phyloP scores from a whole-genome alignment of 768 basidiomycete genomes.

The Phylloporus sp. region DNA sequence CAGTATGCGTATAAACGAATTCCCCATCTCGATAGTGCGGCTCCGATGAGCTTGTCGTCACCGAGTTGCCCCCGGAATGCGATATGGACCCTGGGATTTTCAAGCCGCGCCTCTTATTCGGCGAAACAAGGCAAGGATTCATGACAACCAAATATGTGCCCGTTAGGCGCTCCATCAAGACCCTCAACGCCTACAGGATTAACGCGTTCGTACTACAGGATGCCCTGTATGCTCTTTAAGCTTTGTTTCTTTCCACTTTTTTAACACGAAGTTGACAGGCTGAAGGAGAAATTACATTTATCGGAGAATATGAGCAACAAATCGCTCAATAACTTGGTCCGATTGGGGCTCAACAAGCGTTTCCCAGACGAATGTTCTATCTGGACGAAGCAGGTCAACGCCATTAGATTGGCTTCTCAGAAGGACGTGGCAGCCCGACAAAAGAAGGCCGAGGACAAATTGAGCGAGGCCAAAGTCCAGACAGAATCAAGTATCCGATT shows the following conservation, averaged over 20 bases:
- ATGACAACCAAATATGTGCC: slow-evolving; percentile 30
- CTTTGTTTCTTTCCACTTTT: neutral
- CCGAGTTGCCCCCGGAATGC: slow-evolving; percentile 19
- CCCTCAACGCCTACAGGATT: slow-evolving; percentile 2
- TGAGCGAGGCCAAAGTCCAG: slow-evolving; percentile 8
- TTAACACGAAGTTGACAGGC: slow-evolving; percentile 16
- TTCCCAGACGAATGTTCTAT: slow-evolving; percentile 21
- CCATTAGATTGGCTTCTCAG: neutral
- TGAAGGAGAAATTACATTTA: slow-evolving; percentile 25
- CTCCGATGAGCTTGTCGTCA: slow-evolving; percentile 16
- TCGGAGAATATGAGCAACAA: slow-evolving; percentile 19
- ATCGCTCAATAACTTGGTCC: slow-evolving; percentile 27
- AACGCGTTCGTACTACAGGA: slow-evolving; percentile 19
- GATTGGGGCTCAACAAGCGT: slow-evolving; percentile 29
- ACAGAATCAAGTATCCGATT: slow-evolving; percentile 20
- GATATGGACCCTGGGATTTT: slow-evolving; percentile 19
- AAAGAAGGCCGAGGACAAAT: slow-evolving; percentile 11
- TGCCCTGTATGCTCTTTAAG: slow-evolving; percentile 17
- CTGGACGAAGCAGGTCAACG: slow-evolving; percentile 20
- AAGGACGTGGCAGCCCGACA: slow-evolving; percentile 4
- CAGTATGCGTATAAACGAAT: neutral
- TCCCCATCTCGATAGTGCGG: slow-evolving; percentile 3
- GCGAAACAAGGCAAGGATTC: slow-evolving; percentile 42
- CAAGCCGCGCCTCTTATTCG: slow-evolving; percentile 32
- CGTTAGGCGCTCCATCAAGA: slow-evolving; percentile 8